phyloP scores from a whole-genome alignment of 352 stramenopile genomes.

The Phytophthora niederhauseri region DNA sequence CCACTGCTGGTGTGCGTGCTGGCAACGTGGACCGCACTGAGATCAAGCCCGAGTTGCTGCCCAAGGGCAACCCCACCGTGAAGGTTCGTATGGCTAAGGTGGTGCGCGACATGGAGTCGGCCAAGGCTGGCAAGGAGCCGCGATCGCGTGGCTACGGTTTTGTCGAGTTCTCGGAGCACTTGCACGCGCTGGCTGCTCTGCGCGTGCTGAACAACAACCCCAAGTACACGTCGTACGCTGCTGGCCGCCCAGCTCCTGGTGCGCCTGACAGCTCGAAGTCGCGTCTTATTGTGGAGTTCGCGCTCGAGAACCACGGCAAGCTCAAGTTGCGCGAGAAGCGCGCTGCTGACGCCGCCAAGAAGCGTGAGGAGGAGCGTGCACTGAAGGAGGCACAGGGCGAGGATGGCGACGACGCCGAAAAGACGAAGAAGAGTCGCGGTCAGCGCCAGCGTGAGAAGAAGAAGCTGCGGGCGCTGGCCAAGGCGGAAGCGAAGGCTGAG shows the following conservation, averaged over 20 bases:
- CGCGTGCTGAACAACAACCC: slow-evolving; percentile 98
- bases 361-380: slow-evolving; percentile 66
- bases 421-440: slow-evolving; percentile 68
- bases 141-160: slow-evolving; percentile 91
- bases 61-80: slow-evolving; percentile 45
- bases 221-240: slow-evolving; percentile 77
- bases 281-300: slow-evolving; percentile 90
- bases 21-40: slow-evolving; percentile 84
- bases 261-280: slow-evolving; percentile 65
- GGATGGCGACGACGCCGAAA: slow-evolving; percentile 35
- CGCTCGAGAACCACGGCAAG: slow-evolving; percentile 90
- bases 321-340: slow-evolving; percentile 87
- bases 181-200: slow-evolving; percentile 95
- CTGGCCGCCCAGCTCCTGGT: slow-evolving; percentile 48
- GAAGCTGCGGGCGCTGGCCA: slow-evolving; percentile 47
- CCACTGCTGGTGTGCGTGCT: slow-evolving; percentile 69
- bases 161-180: slow-evolving; percentile 97
- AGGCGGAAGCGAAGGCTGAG: slow-evolving; percentile 33
- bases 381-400: slow-evolving; percentile 70
- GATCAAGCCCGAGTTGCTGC: slow-evolving; percentile 69
- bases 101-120: slow-evolving; percentile 74
- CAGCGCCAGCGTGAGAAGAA: slow-evolving; percentile 83
- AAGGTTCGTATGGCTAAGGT: slow-evolving; percentile 88
- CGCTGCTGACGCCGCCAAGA: slow-evolving; percentile 67
- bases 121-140: slow-evolving; percentile 63